Conservation (phyloP, 2,329 filamentous ascomycete species). For the Microdochium nivale region DNA sequence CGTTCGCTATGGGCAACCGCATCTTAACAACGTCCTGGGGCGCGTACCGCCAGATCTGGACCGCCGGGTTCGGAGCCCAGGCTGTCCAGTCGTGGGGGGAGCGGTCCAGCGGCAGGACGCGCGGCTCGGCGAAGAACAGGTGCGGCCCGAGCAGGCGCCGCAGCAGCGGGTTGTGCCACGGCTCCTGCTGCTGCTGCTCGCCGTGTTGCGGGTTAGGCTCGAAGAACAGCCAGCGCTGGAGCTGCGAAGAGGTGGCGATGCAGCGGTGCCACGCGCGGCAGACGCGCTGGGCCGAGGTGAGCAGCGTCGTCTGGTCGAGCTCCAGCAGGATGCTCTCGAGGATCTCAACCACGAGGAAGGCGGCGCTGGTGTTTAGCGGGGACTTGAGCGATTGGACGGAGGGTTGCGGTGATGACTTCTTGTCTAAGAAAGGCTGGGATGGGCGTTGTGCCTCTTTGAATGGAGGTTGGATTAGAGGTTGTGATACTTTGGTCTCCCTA, state of each 20-base stretch:
- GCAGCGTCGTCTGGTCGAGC: conserved; percentile 8
- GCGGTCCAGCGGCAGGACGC: not conserved
- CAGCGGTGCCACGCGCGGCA: conserved; percentile 4
- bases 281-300: conserved; percentile 9
- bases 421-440: too few relatives aligned
- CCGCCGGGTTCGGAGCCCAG: not conserved
- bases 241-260: conserved; percentile 1
- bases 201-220: not conserved
- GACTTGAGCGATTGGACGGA: not conserved
- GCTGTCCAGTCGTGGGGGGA: not conserved
- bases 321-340: conserved; percentile 9
- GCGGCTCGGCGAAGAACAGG: not conserved
- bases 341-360: conserved; percentile 7
- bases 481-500: not conserved
- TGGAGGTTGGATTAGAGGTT: too few relatives aligned
- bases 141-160: not conserved
- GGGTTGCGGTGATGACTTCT: not conserved
- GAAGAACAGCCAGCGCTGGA: conserved; percentile 5
- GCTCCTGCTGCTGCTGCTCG: not conserved
- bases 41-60: not conserved
- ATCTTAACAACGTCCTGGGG: not conserved
- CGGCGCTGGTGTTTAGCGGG: not conserved
- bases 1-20: not conserved
- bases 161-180: not conserved
- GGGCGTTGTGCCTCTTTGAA: too few relatives aligned